Percentiles rank a stretch among this genome's conserved stretches.
These are phyloP conservation scores for Beta lomatogona DNA, from an alignment of 179 eudicot species.

Conservation along the genomic window DNA sequence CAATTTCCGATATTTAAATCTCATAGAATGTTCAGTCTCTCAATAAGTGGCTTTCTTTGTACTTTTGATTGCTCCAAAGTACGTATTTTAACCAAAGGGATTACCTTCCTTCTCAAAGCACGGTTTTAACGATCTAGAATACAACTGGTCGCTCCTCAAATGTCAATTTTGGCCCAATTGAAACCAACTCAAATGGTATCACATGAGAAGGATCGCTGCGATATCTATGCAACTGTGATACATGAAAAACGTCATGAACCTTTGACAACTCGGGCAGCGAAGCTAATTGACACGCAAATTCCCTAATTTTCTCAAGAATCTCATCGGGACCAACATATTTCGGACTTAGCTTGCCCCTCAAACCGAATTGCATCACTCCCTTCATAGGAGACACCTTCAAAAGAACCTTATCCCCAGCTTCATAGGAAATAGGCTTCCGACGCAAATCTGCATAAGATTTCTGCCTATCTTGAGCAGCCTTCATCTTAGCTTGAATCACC, in stretches of 20 bases:
- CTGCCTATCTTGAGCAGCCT: not conserved
- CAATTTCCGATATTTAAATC: no score
- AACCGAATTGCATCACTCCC: not conserved
- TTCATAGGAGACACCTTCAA: not conserved
- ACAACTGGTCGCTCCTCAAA: no score
- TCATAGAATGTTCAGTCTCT: no score
- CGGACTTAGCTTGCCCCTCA: not conserved
- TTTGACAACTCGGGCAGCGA: no score
- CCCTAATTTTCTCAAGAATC: no score
- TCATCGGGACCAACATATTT: not conserved
- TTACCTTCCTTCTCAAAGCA: no score
- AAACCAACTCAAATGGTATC: not conserved
- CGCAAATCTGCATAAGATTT: not conserved
- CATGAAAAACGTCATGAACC: not conserved
- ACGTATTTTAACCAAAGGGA: no score
- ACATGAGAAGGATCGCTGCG: conserved; percentile 8
- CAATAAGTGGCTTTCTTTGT: no score
- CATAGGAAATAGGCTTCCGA: not conserved
- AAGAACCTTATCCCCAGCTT: not conserved
- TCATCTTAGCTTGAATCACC: not conserved
- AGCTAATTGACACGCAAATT: no score
- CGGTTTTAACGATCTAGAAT: no score
- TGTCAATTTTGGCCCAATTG: not conserved
- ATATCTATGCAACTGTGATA: not conserved
- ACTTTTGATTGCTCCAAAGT: no score